Conservation (phyloP, 208 protist species). For the Leptomonas seymouri region DNA sequence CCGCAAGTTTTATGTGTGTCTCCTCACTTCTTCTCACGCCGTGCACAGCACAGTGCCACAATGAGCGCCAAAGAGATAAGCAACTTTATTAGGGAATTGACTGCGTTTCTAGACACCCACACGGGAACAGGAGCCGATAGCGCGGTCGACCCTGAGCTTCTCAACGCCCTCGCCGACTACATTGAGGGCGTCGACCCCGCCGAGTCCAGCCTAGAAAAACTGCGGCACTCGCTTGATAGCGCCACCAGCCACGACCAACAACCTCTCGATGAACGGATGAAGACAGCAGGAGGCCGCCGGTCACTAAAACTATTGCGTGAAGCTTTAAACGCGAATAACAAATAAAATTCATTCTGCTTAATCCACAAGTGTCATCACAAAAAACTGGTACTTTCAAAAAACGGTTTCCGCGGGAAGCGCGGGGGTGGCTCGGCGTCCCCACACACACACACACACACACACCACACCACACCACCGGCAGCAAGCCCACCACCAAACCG, state of each 20-base stretch:
- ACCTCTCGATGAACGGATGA: conserved; percentile 22
- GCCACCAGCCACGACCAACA: conserved; percentile 2
- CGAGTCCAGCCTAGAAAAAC: conserved; percentile 15
- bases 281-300: conserved; percentile 18
- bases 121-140: not conserved
- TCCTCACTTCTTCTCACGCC: no score
- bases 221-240: conserved; percentile 8
- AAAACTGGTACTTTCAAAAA: not conserved
- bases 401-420: no score
- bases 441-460: no score
- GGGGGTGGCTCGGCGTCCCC: no score
- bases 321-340: no score
- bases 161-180: conserved; percentile 32
- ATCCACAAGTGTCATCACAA: not conserved
- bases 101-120: not conserved
- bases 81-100: conserved; percentile 20
- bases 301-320: conserved; percentile 21
- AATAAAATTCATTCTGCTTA: no score
- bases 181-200: conserved; percentile 30
- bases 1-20: not conserved
- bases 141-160: conserved; percentile 16
- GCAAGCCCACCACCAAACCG: no score
- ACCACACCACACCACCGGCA: no score
- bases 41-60: not conserved
- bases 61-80: conserved; percentile 16